These are phyloP conservation scores for Psilocybe sp. DNA, from an alignment of 768 basidiomycete genomes.

Conservation along the genomic window DNA sequence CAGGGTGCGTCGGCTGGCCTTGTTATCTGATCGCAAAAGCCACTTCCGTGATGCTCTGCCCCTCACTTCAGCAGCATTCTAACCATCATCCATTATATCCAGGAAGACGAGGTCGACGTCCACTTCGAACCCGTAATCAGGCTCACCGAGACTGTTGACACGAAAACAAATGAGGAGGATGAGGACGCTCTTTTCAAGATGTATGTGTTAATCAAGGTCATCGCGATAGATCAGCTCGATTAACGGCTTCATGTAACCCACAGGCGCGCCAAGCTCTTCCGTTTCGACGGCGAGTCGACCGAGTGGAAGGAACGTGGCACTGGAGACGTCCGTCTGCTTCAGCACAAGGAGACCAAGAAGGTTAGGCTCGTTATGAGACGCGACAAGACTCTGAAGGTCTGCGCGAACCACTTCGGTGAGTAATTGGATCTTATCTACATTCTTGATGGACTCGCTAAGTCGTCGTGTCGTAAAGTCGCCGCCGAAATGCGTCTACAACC, in stretches of 20 bases:
- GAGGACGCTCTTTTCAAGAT: conserved; percentile 95
- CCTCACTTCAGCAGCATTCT: conserved; percentile 9
- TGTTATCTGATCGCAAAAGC: conserved; percentile 18
- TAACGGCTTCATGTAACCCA: conserved; percentile 11
- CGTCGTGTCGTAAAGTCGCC: conserved; percentile 51
- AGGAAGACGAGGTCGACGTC: conserved; percentile 81
- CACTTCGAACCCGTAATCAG: conserved; percentile 97
- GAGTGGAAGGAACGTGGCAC: conserved; percentile 99
- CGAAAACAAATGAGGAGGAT: conserved; percentile 93
- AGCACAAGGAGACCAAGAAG: conserved; percentile 88
- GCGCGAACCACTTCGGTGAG: conserved; percentile 94
- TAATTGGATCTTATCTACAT: conserved; percentile 26
- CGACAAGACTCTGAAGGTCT: conserved; percentile 99
- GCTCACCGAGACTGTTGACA: conserved; percentile 93
- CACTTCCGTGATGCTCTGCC: conserved; percentile 1
- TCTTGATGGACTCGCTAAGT: not conserved
- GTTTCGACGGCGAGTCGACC: conserved; percentile 71
- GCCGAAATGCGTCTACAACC: conserved; percentile 92
- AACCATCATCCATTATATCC: conserved; percentile 17
- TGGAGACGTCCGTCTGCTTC: conserved; percentile 89
- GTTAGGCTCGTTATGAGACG: conserved; percentile 97
- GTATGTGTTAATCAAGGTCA: conserved; percentile 52
- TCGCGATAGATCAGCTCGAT: conserved; percentile 31
- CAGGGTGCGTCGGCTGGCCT: conserved; percentile 51
- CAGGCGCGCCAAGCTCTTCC: conserved; percentile 98